Evolutionary conservation across 345 rosid species (phyloP), one percentile per base, ranked within the genome.

Genomic region (Boechera retrofracta): DNA sequence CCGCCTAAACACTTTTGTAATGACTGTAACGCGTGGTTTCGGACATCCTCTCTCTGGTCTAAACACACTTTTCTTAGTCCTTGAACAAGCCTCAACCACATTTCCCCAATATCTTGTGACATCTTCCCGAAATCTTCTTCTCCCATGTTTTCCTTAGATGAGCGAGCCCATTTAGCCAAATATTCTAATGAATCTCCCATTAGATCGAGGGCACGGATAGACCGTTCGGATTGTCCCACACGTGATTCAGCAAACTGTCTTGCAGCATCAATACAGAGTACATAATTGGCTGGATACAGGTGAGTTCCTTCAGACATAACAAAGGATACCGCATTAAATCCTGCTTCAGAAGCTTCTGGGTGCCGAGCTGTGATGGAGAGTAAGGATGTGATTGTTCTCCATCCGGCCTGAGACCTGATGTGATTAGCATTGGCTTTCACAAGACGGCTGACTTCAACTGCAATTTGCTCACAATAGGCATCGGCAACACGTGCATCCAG

Each of bases 231-330:
- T 84, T 92, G 98, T 59, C 98, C 98, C 41, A 93, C 97, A 36
- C 94, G 98, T 76, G 99, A 92, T 80, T 95, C 99, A 5, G 99
- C 96, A 81, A 95, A 95, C 85, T 91, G 98, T 88, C 99, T 86
- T 1, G 98, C 87, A 18, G 96, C 86, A 78, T 95, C 99, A 38
- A 86, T 79, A 69, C 97, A 92, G 10, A 92, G 89, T 71, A 87
- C 86, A 73, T 93, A 95, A 77, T 89, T 95, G 67, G 94, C 89
- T 9, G 97, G 97, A 45, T 83, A 76, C 82, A 95, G 67, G 83
- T 86, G 94, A 65, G 89, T 86, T 74, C 96, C 94, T 77, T 87
- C 97, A 55, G 88, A 80, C 98, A 95, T 91, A 32, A 95, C 91
- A 79, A 89, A 95, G 55, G 89, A 70, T 3, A 95, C 76, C 1